Conservation (phyloP, 495 filamentous ascomycete genomes). For the Immersiella caudata region DNA sequence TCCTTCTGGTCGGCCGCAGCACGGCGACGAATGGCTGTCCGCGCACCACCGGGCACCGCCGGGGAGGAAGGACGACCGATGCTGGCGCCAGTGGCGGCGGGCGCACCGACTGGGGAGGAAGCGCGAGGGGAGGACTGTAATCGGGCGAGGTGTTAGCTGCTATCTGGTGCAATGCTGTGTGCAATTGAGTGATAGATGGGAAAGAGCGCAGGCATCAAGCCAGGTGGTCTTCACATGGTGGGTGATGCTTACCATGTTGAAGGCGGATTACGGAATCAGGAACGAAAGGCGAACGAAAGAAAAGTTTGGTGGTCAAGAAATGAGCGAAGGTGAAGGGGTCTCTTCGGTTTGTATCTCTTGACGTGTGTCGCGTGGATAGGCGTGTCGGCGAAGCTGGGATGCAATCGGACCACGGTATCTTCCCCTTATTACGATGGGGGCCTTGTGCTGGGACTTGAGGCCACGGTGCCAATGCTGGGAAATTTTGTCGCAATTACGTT, state of each 20-base stretch:
- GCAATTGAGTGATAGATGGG: not conserved
- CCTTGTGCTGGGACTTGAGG: conserved; percentile 41
- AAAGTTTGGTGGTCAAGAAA: not conserved
- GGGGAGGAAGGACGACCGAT: conserved; percentile 81
- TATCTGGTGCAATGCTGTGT: not conserved
- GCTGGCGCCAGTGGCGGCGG: conserved; percentile 58
- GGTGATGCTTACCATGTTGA: conserved; percentile 20
- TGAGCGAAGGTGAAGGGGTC: conserved; percentile 1
- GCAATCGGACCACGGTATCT: conserved; percentile 16
- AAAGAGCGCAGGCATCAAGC: not conserved
- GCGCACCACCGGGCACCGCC: conserved; percentile 83
- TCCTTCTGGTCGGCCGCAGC: conserved; percentile 96
- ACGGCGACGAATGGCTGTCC: conserved; percentile 89
- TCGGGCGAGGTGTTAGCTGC: not conserved
- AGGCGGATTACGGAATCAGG: not conserved
- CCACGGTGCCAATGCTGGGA: conserved; percentile 36
- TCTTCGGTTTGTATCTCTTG: conserved; percentile 2
- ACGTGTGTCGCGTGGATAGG: conserved; percentile 18
- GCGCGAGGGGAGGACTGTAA: conserved; percentile 74
- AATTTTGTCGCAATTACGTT: conserved; percentile 30
- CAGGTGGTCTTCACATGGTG: conserved; percentile 1
- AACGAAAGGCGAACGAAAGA: not conserved
- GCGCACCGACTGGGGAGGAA: conserved; percentile 61
- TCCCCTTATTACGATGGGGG: conserved; percentile 34
- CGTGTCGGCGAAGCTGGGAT: conserved; percentile 24